Evolutionary conservation across 2,329 filamentous ascomycete genomes (phyloP), one percentile per base, ranked within the genome.

Genomic region (Neoascochyta sp.): DNA sequence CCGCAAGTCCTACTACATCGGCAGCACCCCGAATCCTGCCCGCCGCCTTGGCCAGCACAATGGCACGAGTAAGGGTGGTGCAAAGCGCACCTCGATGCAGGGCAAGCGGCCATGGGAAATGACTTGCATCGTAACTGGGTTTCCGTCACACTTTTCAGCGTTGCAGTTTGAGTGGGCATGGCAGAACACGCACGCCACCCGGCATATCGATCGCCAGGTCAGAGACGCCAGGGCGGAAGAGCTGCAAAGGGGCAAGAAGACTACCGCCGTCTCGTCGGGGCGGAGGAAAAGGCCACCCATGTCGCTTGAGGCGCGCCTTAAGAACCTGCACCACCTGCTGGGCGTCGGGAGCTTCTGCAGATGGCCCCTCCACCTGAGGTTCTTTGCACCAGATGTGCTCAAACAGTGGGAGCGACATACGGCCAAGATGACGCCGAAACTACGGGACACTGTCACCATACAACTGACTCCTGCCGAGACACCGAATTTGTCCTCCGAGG

Each of bases 151-250:
- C 52, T 78, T 90, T 19, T 87, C 86, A 0, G 92, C 92, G 1
- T 66, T 98, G 42, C 90, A 96, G 55, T 96, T 98, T 56, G 90
- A 96, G 83, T 95, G 90, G 90, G 89, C 90, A 21, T 83, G 93
- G 72, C 86, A 86, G 45, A 88, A 96, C 56, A 78, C 88, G 2
- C 83, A 92, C 55, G 61, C 82, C 18, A 89, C 89, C 4, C 69
- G 83, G 18, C 88, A 94, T 57, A 87, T 95, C 34, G 74, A 83
- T 24, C 39, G 44, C 21, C 42, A 57, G 16, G 47, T 59, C 22
- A 47, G 57, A 9, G 48, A 59, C 19, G 55, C 56, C 24, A 9
- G 63, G 73, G 9, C 42, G 9, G 47, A 52, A 17, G 50, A 54
- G 24, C 17, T 61, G 38, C 51, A 53, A 23, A 52, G 52, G 27